phyloP scores from a whole-genome alignment of 768 basidiomycete species.

The Baorangia bicolor region DNA sequence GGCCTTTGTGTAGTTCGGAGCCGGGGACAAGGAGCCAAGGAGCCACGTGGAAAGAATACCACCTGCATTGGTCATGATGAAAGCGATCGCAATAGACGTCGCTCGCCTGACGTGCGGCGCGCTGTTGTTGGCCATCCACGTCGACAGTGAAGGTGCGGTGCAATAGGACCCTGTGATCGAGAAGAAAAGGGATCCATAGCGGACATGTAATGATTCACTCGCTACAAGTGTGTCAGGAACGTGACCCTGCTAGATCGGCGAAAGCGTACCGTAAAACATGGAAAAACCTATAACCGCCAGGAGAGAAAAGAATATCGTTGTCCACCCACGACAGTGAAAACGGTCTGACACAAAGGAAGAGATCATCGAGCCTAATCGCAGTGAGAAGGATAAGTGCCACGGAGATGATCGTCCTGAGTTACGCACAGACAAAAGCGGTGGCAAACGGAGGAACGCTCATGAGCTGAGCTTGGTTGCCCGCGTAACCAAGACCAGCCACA shows the following conservation, averaged over 20 bases:
- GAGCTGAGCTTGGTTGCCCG: constrained; percentile 52
- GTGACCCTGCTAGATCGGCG: background rate
- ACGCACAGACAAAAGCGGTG: constrained; percentile 47
- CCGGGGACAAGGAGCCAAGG: constrained; percentile 47
- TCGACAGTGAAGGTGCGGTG: constrained; percentile 50
- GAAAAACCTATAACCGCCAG: constrained; percentile 49
- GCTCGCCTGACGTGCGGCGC: constrained; percentile 56
- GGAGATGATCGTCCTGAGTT: background rate
- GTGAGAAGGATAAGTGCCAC: background rate
- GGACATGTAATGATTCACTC: constrained; percentile 35
- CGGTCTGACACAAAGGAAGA: constrained; percentile 52
- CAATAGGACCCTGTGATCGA: constrained; percentile 53
- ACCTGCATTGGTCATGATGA: constrained; percentile 57
- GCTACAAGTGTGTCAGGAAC: constrained; percentile 11
- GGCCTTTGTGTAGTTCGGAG: constrained; percentile 50
- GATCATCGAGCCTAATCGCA: constrained; percentile 35
- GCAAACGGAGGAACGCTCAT: constrained; percentile 62
- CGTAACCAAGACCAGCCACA: constrained; percentile 59
- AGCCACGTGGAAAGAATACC: constrained; percentile 65
- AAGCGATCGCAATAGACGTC: constrained; percentile 55
- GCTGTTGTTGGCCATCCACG: constrained; percentile 64
- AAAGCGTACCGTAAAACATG: constrained; percentile 51
- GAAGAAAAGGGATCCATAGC: constrained; percentile 59
- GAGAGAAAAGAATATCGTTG: constrained; percentile 43
- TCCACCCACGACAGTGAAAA: constrained; percentile 49